Evolutionary conservation across 345 rosid genomes (phyloP), one percentile per base, ranked within the genome.

Genomic region (Ailanthus altissimus): DNA sequence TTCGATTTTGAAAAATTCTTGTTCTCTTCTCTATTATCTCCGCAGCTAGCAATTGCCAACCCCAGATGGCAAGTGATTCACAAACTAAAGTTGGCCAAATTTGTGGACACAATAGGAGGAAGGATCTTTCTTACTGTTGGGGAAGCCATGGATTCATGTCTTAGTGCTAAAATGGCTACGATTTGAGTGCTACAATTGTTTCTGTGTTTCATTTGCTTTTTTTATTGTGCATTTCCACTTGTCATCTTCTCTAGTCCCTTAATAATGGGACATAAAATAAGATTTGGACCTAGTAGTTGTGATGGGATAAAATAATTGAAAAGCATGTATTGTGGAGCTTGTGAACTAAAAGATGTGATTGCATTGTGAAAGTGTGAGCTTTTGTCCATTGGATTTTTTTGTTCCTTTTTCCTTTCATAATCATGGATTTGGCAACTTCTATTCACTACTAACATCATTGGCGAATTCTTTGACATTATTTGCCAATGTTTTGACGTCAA

Each of bases 1-100:
- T n/a, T n/a, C n/a, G 2, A 10, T n/a, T 38, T 6, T 9, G 32
- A 62, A 25, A 18, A 21, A 6, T 28, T 63, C 46, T 70, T 69
- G 54, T 15, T 8, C 18, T 71, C 2, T 16, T 58, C 67, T 53
- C 3, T 14, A 26, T 36, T 21, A 1, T 59, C 20, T 72, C 40
- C 74, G 38, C 89, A 91, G 98, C 67, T 94, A 73, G 91, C 93
- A 40, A 83, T 94, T 60, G 85, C 84, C 18, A 93, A 89, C 75
- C 98, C 98, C 3, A 91, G 84, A 79, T 93, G 97, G 97, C 85
- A 87, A 82, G 97, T 94, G 78, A 82, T 87, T 66, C 92, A 93
- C 87, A 94, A 93, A 87, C 85, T 94, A 82, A 94, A 78, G 85
- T 28, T 84, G 71, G 81, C 91, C 47, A 88, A 87, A 69, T 87